Evolutionary conservation across 202 grass and related monocot genomes (phyloP).

Genomic region (Carex arenaria): DNA sequence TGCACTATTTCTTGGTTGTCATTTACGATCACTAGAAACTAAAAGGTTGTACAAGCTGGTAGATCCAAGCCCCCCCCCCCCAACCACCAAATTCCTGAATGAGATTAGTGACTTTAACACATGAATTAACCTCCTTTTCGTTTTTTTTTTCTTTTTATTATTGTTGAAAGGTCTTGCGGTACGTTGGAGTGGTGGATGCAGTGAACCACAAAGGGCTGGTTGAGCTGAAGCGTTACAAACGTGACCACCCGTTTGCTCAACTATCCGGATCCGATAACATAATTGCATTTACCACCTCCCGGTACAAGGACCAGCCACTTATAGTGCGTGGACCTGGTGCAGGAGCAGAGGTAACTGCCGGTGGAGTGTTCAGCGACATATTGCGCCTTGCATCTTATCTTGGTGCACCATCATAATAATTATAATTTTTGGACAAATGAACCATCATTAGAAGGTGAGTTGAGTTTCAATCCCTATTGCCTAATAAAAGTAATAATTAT

Average conservation of each 20-base stretch:
- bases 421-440: background rate
- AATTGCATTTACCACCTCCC: conserved; percentile 86
- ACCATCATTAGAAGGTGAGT: background rate
- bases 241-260: conserved; percentile 79
- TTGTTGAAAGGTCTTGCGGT: conserved; percentile 73
- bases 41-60: background rate
- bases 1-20: background rate
- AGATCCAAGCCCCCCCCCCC: too few relatives aligned
- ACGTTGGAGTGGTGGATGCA: conserved; percentile 67
- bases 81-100: background rate
- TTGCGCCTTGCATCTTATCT: conserved; percentile 84
- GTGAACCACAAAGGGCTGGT: conserved; percentile 55
- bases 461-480: background rate
- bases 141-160: background rate
- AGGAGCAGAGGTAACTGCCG: conserved; percentile 87
- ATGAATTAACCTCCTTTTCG: background rate
- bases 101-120: background rate
- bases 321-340: conserved; percentile 87
- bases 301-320: conserved; percentile 82
- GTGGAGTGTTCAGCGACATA: conserved; percentile 90
- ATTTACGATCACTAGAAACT: background rate
- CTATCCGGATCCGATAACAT: conserved; percentile 89
- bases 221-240: conserved; percentile 69
- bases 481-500: conserved; percentile 4
- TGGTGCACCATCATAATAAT: conserved; percentile 64